Conservation (phyloP, 129 eudicot genomes). For the Flaveria ramosissima region DNA sequence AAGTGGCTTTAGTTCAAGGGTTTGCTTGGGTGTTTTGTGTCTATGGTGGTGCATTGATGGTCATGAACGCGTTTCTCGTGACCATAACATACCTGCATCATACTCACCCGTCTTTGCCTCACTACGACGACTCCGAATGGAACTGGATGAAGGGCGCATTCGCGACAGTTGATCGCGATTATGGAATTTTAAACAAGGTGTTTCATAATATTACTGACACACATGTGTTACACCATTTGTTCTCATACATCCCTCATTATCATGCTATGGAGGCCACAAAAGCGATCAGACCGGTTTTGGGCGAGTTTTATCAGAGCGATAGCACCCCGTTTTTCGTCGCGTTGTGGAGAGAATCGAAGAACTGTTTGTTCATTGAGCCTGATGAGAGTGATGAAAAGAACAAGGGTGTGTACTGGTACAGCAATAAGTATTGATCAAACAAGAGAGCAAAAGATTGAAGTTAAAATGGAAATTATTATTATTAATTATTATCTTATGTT, state of each 20-base stretch:
- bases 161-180: conserved; percentile 39
- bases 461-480: conserved; percentile 1
- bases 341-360: conserved; percentile 60
- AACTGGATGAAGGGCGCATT: conserved; percentile 46
- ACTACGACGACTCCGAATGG: conserved; percentile 39
- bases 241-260: conserved; percentile 45
- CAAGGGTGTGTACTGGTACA: conserved; percentile 60
- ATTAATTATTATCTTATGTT: neutral
- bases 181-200: conserved; percentile 43
- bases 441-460: neutral
- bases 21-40: conserved; percentile 33
- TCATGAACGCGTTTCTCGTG: conserved; percentile 40
- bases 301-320: conserved; percentile 55
- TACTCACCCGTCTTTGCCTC: conserved; percentile 40
- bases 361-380: conserved; percentile 52
- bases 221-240: conserved; percentile 47
- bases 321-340: conserved; percentile 55
- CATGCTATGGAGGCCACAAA: conserved; percentile 51
- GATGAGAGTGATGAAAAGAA: conserved; percentile 54
- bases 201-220: conserved; percentile 40
- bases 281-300: conserved; percentile 52
- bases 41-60: conserved; percentile 40
- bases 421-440: conserved; percentile 36
- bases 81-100: conserved; percentile 40
- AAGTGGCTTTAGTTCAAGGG: conserved; percentile 29